phyloP scores from a whole-genome alignment of 169 alveolate species.

The Theileria orientalis region DNA sequence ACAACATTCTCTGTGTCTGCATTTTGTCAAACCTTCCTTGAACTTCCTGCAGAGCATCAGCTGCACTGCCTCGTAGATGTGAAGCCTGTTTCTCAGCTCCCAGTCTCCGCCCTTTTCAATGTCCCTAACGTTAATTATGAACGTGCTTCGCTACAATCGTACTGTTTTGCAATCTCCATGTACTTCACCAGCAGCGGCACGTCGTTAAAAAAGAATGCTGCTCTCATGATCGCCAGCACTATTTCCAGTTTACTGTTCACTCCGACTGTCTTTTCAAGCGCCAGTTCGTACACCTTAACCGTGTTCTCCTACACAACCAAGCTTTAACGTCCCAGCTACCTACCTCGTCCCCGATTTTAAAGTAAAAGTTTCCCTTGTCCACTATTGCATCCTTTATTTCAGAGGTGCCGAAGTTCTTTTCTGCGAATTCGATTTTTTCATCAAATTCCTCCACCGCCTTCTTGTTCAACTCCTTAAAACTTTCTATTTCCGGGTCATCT shows the following conservation, averaged over 20 bases:
- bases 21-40: slow-evolving; percentile 81
- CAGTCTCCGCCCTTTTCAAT: slow-evolving; percentile 97
- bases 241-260: slow-evolving; percentile 77
- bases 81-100: slow-evolving; percentile 95
- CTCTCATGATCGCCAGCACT: slow-evolving; percentile 70
- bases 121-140: slow-evolving; percentile 61
- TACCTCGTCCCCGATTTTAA: slow-evolving; percentile 77
- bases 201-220: slow-evolving; percentile 70
- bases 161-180: slow-evolving; percentile 67
- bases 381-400: slow-evolving; percentile 89
- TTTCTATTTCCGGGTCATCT: slow-evolving; percentile 57
- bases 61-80: slow-evolving; percentile 89
- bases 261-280: slow-evolving; percentile 79
- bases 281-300: slow-evolving; percentile 74
- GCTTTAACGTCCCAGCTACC: slow-evolving; percentile 11
- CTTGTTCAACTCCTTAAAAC: slow-evolving; percentile 58
- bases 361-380: slow-evolving; percentile 83
- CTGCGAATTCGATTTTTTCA: slow-evolving; percentile 83
- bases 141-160: not conserved
- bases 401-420: slow-evolving; percentile 86
- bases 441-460: slow-evolving; percentile 76
- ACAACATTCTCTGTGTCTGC: not conserved
- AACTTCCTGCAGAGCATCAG: slow-evolving; percentile 84
- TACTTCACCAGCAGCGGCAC: slow-evolving; percentile 60
- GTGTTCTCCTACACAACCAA: slow-evolving; percentile 58